These are phyloP conservation scores for Russula sp. DNA, from an alignment of 768 basidiomycete species.

Conservation along the genomic window DNA sequence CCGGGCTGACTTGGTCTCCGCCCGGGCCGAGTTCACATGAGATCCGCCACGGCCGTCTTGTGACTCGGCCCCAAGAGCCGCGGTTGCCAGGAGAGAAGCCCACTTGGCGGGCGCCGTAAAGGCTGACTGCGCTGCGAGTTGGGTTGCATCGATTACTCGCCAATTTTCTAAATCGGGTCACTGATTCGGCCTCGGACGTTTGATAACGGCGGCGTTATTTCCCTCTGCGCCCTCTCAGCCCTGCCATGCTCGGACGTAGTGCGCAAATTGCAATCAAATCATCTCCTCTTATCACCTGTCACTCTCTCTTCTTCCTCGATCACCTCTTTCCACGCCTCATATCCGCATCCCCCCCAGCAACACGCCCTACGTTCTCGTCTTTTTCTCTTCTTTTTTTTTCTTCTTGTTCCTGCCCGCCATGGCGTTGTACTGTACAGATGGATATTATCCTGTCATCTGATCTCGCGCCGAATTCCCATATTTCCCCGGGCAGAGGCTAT, in stretches of 20 bases:
- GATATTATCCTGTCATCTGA: no score
- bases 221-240: no score
- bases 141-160: not conserved
- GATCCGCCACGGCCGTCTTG: not conserved
- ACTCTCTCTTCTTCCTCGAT: no score
- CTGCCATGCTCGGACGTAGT: not conserved
- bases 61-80: not conserved
- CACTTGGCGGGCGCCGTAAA: not conserved
- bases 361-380: not conserved
- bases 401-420: no score
- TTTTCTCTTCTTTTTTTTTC: no score
- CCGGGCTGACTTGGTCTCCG: not conserved
- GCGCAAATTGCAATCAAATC: not conserved
- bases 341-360: not conserved
- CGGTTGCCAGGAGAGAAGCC: slow-evolving; percentile 11
- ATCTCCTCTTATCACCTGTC: no score
- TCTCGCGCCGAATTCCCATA: no score
- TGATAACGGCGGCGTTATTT: slow-evolving; percentile 6
- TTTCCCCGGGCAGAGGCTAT: no score
- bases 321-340: not conserved
- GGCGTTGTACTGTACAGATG: no score
- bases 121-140: not conserved
- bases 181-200: slow-evolving; percentile 14
- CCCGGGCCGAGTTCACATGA: not conserved
- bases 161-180: not conserved